These are phyloP conservation scores for Apiospora hydei DNA, from an alignment of 2,329 filamentous ascomycete genomes.

Conservation along the genomic window DNA sequence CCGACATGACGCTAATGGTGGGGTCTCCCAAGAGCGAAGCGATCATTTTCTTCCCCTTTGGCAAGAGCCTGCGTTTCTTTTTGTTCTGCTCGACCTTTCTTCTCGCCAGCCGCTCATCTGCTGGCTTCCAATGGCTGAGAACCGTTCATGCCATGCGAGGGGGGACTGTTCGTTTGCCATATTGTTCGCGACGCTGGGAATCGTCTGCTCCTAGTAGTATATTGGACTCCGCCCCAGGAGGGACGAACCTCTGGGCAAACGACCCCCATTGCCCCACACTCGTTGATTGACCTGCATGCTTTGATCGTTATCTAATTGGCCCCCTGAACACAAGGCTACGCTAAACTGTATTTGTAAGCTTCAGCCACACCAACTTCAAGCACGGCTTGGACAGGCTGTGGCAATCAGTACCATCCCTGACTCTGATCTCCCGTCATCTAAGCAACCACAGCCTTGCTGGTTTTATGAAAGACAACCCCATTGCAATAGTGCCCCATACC, in stretches of 20 bases:
- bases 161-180: not conserved
- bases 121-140: not conserved
- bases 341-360: constrained; percentile 20
- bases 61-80: not conserved
- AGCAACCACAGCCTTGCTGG: not conserved
- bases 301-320: constrained; percentile 4
- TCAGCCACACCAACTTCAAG: constrained; percentile 9
- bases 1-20: constrained; percentile 27
- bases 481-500: not conserved
- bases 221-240: not conserved
- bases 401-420: not conserved
- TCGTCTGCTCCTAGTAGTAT: not conserved
- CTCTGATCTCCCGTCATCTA: not conserved
- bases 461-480: not conserved
- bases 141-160: not conserved
- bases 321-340: not conserved
- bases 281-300: not conserved
- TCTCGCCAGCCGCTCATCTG: not conserved
- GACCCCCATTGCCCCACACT: not conserved
- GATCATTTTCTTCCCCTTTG: not conserved
- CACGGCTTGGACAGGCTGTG: not conserved
- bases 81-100: not conserved
- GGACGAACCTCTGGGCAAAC: not conserved
- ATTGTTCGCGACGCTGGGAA: not conserved
- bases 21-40: constrained; percentile 24